Base-by-base conservation (phyloP, 2,329 filamentous ascomycete species). In the Helotiales sp. region DNA sequence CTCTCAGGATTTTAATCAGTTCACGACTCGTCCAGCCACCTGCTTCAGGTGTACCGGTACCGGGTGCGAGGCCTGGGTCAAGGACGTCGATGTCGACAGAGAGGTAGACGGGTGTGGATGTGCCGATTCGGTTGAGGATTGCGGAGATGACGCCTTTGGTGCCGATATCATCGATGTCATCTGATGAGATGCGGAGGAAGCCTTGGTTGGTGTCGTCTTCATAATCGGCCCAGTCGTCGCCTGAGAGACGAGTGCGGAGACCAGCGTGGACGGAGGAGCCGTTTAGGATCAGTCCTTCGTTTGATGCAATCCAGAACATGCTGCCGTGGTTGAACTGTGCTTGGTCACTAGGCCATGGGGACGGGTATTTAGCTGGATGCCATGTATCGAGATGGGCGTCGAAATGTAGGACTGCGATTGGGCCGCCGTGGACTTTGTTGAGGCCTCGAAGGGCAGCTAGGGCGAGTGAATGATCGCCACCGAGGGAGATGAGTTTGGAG, bases 11-110 rank as follows among this genome's bases (percentile, higher is more conserved):
- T 13, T 91, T 84, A 70, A 97, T 95, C 73, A 97, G 83, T 82
- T 97, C 94, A 61, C 93, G 84, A 22, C 91, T 96, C 6, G 92
- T 96, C 93, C 93, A 97, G 43, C 93, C 93, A 65, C 94, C 93
- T 0, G 93, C 91, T 81, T 97, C 93, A 0, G 93, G 93, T 0
- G 93, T 97, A 0, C 93, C 94, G 0, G 93, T 97, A 1, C 91
- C 92, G 0, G 93, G 92, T 1, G 88, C 88, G 59, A 80, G 64
- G 0, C 81, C 89, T 0, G 92, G 92, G 77, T 95, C 91, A 55
- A 95, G 82, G 0, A 94, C 91, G 78, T 95, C 92, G 72, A 94
- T 94, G 75, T 95, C 92, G 17, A 95, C 86, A 40, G 87, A 91
- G 10, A 96, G 81, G 76, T 97, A 96, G 0, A 97, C 92, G 0